A percentile compares a stretch with the other conserved stretches of the same genome.
phyloP scores from a whole-genome alignment of 768 basidiomycete genomes.

The Ramaria rubella region DNA sequence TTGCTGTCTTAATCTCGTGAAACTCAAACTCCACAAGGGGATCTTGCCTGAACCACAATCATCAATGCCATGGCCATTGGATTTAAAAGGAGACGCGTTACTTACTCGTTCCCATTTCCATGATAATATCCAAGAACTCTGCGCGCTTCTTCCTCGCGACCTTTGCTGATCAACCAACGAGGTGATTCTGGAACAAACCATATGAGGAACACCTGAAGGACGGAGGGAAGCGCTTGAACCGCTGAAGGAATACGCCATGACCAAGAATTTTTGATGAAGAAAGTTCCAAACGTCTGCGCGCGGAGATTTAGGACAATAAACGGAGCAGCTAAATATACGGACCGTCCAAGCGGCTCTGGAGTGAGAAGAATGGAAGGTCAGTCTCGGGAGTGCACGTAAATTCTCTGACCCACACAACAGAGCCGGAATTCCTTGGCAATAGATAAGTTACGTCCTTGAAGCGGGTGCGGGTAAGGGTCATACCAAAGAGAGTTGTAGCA shows the following conservation, averaged over 20 bases:
- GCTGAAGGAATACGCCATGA: slow-evolving; percentile 65
- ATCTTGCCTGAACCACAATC: slow-evolving; percentile 29
- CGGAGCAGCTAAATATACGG: neutral
- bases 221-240: slow-evolving; percentile 48
- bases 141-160: slow-evolving; percentile 43
- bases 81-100: neutral
- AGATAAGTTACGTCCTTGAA: neutral
- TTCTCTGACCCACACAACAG: slow-evolving; percentile 7
- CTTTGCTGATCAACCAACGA: slow-evolving; percentile 55
- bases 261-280: slow-evolving; percentile 29
- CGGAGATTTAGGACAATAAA: neutral
- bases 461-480: neutral
- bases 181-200: slow-evolving; percentile 59
- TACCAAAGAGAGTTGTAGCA: slow-evolving; percentile 85
- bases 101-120: slow-evolving; percentile 38
- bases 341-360: slow-evolving; percentile 8
- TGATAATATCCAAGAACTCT: slow-evolving; percentile 50
- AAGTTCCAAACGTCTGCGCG: slow-evolving; percentile 7
- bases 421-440: slow-evolving; percentile 7
- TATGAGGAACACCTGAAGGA: slow-evolving; percentile 49
- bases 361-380: neutral
- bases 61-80: neutral
- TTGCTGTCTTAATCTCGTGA: slow-evolving; percentile 57
- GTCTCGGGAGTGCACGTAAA: neutral
- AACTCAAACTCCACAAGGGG: slow-evolving; percentile 56